Percentiles rank a stretch among this genome's conserved stretches.
phyloP scores from a whole-genome alignment of 176 grass and related monocot genomes.

The Olyra latifolia region DNA sequence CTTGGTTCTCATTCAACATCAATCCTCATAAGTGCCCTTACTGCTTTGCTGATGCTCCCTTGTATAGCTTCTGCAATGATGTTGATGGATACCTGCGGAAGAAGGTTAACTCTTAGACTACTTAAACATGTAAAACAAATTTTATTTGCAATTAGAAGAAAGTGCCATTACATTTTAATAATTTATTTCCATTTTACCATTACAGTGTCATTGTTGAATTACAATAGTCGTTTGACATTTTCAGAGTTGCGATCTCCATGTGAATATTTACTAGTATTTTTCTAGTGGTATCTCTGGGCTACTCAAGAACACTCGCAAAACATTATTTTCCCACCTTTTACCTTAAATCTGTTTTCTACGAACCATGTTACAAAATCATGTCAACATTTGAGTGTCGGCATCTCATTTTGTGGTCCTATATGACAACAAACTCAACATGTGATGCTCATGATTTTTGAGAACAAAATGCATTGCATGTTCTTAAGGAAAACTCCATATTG shows the following conservation, averaged over 20 bases:
- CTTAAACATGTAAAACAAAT: not conserved
- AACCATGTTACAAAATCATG: not conserved
- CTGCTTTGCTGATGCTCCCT: constrained; percentile 82
- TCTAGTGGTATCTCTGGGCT: not conserved
- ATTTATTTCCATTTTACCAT: not conserved
- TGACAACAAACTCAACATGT: not conserved
- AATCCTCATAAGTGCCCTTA: constrained; percentile 71
- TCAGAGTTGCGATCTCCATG: not conserved
- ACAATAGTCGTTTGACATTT: constrained; percentile 16
- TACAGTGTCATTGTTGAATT: constrained; percentile 9
- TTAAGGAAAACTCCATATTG: not conserved
- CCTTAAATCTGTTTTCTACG: constrained; percentile 3
- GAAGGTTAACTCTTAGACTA: constrained; percentile 55
- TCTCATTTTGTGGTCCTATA: not conserved
- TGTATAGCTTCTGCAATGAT: constrained; percentile 81
- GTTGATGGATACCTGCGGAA: constrained; percentile 77
- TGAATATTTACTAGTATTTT: not conserved
- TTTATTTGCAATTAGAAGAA: constrained; percentile 16
- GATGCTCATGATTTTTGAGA: constrained; percentile 17
- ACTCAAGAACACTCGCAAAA: not conserved
- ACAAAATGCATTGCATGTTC: not conserved
- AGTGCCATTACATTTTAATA: not conserved
- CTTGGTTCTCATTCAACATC: constrained; percentile 64
- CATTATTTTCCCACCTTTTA: not conserved
- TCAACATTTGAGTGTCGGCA: not conserved